These are phyloP conservation scores for Boletus patriciae DNA, from an alignment of 768 basidiomycete species.

Conservation along the genomic window DNA sequence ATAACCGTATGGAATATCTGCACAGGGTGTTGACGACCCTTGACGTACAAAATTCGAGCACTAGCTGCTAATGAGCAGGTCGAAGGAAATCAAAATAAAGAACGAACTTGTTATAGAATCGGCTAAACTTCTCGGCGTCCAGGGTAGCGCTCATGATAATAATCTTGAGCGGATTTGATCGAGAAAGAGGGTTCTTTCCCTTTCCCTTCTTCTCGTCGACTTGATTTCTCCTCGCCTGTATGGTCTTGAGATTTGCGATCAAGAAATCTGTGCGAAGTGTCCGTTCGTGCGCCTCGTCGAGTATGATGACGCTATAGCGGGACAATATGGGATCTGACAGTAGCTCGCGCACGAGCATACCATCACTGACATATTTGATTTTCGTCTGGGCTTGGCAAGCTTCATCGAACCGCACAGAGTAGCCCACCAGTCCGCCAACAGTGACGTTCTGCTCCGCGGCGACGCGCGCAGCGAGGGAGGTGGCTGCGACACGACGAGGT, in stretches of 20 bases:
- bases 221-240: conserved; percentile 65
- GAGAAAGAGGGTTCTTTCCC: conserved; percentile 35
- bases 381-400: conserved; percentile 65
- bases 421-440: conserved; percentile 83
- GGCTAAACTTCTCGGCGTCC: conserved; percentile 92
- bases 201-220: conserved; percentile 46
- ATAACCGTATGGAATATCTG: conserved; percentile 74
- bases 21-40: conserved; percentile 93
- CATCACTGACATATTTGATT: conserved; percentile 97
- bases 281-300: conserved; percentile 98
- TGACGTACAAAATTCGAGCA: conserved; percentile 85
- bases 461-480: conserved; percentile 89
- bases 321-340: conserved; percentile 74
- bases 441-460: conserved; percentile 74
- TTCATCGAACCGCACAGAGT: conserved; percentile 96
- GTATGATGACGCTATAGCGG: conserved; percentile 82
- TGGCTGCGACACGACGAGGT: conserved; percentile 93
- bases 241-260: conserved; percentile 85
- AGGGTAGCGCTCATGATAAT: conserved; percentile 98
- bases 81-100: neutral
- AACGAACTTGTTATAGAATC: conserved; percentile 79
- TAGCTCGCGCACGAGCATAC: conserved; percentile 94
- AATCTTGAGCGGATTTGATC: conserved; percentile 75
- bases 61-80: conserved; percentile 40
- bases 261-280: conserved; percentile 92